These are phyloP conservation scores for Leucosporidium yakuticum DNA, from an alignment of 768 basidiomycete species.

Conservation along the genomic window DNA sequence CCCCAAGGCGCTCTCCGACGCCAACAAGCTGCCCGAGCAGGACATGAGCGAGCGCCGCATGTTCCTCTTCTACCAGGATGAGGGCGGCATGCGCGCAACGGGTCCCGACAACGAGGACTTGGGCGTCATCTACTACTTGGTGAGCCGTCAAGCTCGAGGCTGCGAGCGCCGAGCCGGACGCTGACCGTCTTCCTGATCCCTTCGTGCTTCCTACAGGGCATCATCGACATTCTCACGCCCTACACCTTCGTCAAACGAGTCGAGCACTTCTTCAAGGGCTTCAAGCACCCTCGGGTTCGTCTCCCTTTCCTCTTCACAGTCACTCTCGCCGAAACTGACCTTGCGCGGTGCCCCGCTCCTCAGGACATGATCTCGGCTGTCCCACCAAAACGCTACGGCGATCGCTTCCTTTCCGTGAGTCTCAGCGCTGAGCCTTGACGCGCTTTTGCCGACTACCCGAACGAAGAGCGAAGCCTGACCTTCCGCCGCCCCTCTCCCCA, in stretches of 20 bases:
- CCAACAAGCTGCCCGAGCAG: constrained; percentile 58
- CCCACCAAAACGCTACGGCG: constrained; percentile 75
- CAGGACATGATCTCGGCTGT: constrained; percentile 95
- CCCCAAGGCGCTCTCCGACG: constrained; percentile 56
- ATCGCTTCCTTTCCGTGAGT: constrained; percentile 59
- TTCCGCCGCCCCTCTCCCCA: constrained; percentile 41
- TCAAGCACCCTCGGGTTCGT: constrained; percentile 78
- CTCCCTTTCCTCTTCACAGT: constrained; percentile 11
- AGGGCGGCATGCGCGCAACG: constrained; percentile 84
- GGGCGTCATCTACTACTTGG: constrained; percentile 50
- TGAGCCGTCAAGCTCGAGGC: neutral
- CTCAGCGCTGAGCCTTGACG: too few relatives aligned
- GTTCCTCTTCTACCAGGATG: constrained; percentile 94
- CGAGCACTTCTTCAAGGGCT: constrained; percentile 89
- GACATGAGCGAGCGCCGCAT: constrained; percentile 60
- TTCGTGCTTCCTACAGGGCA: constrained; percentile 53
- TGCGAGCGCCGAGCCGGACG: neutral
- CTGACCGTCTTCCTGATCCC: too few relatives aligned
- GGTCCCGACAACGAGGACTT: constrained; percentile 69
- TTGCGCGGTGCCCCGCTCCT: constrained; percentile 9
- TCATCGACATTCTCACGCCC: constrained; percentile 95
- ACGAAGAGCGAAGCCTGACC: too few relatives aligned
- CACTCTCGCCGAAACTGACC: neutral
- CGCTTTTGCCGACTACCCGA: too few relatives aligned
- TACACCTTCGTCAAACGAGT: constrained; percentile 68